These are phyloP conservation scores for Balakata baccata DNA, from an alignment of 345 rosid species.

Conservation along the genomic window DNA sequence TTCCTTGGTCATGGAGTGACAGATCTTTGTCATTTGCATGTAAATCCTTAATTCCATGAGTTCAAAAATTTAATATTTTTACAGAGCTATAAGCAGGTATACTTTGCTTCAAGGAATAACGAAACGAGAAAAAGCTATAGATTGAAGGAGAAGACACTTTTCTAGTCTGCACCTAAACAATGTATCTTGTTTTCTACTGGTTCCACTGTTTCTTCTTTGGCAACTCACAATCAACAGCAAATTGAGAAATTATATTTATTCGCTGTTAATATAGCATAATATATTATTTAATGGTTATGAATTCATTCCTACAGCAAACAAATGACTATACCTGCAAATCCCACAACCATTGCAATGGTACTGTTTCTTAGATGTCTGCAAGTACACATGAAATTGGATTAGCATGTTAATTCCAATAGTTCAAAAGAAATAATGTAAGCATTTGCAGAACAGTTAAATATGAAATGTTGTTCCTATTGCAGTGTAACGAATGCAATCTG, in stretches of 20 bases:
- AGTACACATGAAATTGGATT: conserved; percentile 11
- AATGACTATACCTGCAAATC: conserved; percentile 70
- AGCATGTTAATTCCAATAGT: conserved; percentile 1
- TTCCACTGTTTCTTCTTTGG: background rate
- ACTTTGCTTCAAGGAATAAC: background rate
- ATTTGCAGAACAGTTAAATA: background rate
- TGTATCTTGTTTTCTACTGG: background rate
- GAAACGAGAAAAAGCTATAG: background rate
- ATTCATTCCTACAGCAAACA: background rate
- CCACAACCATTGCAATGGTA: conserved; percentile 88
- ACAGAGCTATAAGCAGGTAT: background rate
- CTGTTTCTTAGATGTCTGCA: conserved; percentile 73
- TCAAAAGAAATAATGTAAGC: background rate
- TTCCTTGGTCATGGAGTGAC: background rate
- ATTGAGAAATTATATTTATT: background rate
- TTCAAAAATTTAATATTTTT: background rate
- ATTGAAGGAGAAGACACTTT: background rate
- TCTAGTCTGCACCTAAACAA: background rate
- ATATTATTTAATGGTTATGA: background rate
- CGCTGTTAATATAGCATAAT: background rate
- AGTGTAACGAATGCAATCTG: too few species aligned
- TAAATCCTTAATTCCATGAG: background rate
- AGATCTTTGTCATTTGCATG: background rate
- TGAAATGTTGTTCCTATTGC: too few species aligned
- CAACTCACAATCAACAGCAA: background rate